Evolutionary conservation across 192 early-diverging fungal species (phyloP).

Genomic region (Umbelopsis sp.): DNA sequence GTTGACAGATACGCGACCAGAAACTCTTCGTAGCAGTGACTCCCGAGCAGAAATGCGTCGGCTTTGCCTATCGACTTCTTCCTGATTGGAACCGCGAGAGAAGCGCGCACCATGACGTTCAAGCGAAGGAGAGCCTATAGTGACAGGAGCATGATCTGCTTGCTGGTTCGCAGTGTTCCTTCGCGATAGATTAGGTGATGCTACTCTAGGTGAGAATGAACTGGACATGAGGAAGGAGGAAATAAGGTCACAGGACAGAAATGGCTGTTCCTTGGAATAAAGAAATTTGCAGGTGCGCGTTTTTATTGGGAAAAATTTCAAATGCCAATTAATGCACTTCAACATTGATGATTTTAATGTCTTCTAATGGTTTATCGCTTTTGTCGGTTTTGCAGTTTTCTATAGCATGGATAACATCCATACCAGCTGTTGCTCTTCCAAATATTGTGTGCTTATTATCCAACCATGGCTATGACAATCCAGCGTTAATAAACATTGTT

Average conservation of each 20-base stretch:
- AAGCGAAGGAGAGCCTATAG: not conserved
- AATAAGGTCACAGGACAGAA: not conserved
- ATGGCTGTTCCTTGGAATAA: not conserved
- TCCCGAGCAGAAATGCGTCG: conserved; percentile 11
- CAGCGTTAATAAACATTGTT: not conserved
- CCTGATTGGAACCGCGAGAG: not conserved
- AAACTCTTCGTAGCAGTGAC: not conserved
- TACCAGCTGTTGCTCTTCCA: conserved; percentile 85
- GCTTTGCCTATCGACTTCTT: not conserved
- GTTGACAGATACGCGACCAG: not conserved
- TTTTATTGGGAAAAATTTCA: not conserved
- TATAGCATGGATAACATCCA: conserved; percentile 91
- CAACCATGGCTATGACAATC: conserved; percentile 77
- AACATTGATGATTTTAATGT: conserved; percentile 76
- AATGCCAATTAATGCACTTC: conserved; percentile 60
- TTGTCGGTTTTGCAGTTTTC: conserved; percentile 84
- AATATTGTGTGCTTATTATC: conserved; percentile 98
- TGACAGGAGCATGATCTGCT: not conserved
- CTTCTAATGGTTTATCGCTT: conserved; percentile 86
- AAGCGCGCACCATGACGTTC: not conserved
- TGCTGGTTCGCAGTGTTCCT: not conserved
- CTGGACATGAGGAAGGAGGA: not conserved
- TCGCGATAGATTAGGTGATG: conserved; percentile 4
- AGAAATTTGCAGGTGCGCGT: not conserved
- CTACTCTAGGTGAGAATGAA: conserved; percentile 8